Conservation (phyloP, 768 basidiomycete genomes). For the Pleurotus cornucopiae region DNA sequence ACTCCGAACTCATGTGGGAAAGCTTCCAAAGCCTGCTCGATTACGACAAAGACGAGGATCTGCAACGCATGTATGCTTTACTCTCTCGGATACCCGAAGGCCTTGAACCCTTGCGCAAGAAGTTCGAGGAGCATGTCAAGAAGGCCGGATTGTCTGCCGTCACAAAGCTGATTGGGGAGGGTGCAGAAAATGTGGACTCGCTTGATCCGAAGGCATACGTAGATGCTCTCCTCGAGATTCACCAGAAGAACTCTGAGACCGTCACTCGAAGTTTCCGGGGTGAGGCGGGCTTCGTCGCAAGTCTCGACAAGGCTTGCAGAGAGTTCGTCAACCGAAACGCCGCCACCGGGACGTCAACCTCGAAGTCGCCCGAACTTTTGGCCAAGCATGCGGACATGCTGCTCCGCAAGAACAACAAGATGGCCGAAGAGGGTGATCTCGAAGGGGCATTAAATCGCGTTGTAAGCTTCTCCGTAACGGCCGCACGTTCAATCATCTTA, state of each 20-base stretch:
- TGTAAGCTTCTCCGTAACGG: constrained; percentile 44
- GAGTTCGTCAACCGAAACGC: constrained; percentile 94
- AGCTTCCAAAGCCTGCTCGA: constrained; percentile 89
- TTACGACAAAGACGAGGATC: constrained; percentile 90
- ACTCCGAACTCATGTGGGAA: constrained; percentile 83
- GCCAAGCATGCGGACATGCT: constrained; percentile 90
- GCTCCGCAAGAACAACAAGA: constrained; percentile 92
- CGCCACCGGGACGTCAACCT: constrained; percentile 80
- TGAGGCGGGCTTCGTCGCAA: constrained; percentile 90
- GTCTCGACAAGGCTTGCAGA: constrained; percentile 90
- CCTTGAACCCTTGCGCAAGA: constrained; percentile 84
- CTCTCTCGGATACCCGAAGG: constrained; percentile 88
- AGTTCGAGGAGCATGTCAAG: constrained; percentile 96
- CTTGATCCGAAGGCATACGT: constrained; percentile 94
- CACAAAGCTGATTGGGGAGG: constrained; percentile 64
- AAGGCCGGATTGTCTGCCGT: constrained; percentile 81
- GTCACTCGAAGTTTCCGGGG: constrained; percentile 87
- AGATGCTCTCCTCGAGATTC: constrained; percentile 86
- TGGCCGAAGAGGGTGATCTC: constrained; percentile 86
- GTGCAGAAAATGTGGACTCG: constrained; percentile 48
- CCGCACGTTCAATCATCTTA: constrained; percentile 14
- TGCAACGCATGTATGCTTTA: constrained; percentile 93
- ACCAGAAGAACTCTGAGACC: constrained; percentile 87
- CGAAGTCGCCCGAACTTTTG: constrained; percentile 87
- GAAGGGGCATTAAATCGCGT: constrained; percentile 89